Evolutionary conservation across 352 stramenopile species (phyloP).

Genomic region (Saprolegnia parasitica): DNA sequence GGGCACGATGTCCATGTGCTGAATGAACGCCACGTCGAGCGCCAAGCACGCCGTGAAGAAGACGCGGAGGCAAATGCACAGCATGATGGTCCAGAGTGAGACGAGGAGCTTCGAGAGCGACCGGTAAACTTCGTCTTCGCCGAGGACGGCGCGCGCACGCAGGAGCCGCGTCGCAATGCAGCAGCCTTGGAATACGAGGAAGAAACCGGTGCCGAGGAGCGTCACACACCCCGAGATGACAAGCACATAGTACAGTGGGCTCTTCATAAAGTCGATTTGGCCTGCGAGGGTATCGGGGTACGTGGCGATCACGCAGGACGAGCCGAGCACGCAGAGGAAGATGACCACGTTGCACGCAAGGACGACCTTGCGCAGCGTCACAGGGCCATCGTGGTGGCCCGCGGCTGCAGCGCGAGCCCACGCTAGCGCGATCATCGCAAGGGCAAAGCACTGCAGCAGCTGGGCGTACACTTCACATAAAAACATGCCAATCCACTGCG

Average conservation of each 20-base stretch:
- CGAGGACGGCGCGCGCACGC: conserved; percentile 61
- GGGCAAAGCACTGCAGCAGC: not conserved
- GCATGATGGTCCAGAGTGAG: conserved; percentile 71
- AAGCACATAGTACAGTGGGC: conserved; percentile 43
- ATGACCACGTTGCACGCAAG: conserved; percentile 46
- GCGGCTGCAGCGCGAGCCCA: conserved; percentile 2
- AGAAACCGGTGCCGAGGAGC: conserved; percentile 57
- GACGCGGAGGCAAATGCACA: conserved; percentile 68
- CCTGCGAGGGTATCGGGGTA: conserved; percentile 57
- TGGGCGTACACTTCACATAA: not conserved
- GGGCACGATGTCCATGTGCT: conserved; percentile 54
- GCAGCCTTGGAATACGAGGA: conserved; percentile 72
- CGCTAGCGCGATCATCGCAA: not conserved
- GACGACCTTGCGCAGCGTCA: conserved; percentile 51
- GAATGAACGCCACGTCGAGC: conserved; percentile 34
- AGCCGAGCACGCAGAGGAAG: conserved; percentile 35
- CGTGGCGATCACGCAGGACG: conserved; percentile 49
- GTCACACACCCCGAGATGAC: conserved; percentile 54
- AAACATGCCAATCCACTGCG: not conserved
- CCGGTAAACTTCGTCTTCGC: conserved; percentile 68
- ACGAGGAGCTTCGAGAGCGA: conserved; percentile 79
- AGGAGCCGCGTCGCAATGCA: conserved; percentile 63
- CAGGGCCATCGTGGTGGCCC: conserved; percentile 34
- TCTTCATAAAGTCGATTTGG: conserved; percentile 63
- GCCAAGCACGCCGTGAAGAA: conserved; percentile 53